phyloP scores from a whole-genome alignment of 1,284 basidiomycete species.

The Serendipita sp. region DNA sequence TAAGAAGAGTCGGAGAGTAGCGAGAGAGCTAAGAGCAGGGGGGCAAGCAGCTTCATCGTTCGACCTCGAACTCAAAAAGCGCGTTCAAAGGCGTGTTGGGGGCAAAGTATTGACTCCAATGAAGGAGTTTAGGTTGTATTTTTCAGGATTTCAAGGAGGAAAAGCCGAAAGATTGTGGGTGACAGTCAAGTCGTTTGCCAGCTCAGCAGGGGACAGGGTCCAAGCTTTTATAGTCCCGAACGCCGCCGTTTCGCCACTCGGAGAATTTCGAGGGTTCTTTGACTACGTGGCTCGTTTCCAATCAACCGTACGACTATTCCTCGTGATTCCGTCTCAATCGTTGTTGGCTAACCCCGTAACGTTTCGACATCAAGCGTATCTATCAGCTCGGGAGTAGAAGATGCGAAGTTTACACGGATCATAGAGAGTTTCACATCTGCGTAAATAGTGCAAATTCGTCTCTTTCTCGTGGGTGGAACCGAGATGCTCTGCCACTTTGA shows the following conservation, averaged over 20 bases:
- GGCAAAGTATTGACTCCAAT: background rate
- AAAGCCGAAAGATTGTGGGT: background rate
- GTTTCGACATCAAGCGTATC: too few relatives aligned
- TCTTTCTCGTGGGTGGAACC: background rate
- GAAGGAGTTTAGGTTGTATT: background rate
- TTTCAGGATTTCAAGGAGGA: background rate
- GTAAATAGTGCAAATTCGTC: too few relatives aligned
- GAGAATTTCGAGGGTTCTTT: too few relatives aligned
- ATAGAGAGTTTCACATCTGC: too few relatives aligned
- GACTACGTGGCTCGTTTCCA: too few relatives aligned
- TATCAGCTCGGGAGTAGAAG: too few relatives aligned
- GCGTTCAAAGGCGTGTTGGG: background rate
- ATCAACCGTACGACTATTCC: too few relatives aligned
- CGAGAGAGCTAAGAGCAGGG: conserved; percentile 38
- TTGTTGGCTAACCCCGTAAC: too few relatives aligned
- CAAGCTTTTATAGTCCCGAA: background rate
- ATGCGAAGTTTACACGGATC: too few relatives aligned
- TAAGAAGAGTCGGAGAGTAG: conserved; percentile 34
- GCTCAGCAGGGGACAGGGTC: background rate
- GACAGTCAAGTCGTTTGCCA: background rate
- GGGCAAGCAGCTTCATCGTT: conserved; percentile 46
- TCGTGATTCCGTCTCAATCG: too few relatives aligned
- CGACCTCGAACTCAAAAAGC: background rate
- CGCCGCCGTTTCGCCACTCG: too few relatives aligned
- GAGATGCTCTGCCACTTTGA: background rate